These are phyloP conservation scores for Fusarium nelsonii DNA, from an alignment of 2,329 filamentous ascomycete genomes.

Conservation along the genomic window DNA sequence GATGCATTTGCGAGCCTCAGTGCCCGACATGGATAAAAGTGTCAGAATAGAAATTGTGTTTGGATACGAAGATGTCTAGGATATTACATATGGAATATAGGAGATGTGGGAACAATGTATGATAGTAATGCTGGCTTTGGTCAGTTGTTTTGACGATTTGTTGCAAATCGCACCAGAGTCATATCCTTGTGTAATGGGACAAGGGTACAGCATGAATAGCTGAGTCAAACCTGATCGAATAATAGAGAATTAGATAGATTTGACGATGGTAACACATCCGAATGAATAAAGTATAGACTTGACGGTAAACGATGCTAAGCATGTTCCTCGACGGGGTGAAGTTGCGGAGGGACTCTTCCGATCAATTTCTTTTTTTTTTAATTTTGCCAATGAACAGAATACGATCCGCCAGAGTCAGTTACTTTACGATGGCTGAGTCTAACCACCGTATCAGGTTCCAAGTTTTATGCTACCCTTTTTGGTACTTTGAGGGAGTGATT, in stretches of 20 bases:
- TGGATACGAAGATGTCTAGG: constrained; percentile 36
- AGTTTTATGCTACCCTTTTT: not conserved
- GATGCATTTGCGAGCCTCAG: constrained; percentile 84
- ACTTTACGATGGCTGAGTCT: not conserved
- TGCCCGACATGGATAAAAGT: constrained; percentile 64
- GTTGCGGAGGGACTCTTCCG: not conserved
- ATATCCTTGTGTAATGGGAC: not conserved
- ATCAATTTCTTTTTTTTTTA: not conserved
- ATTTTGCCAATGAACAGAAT: not conserved
- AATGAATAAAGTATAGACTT: constrained; percentile 1
- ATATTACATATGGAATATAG: constrained; percentile 42
- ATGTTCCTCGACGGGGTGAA: not conserved
- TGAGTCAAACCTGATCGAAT: not conserved
- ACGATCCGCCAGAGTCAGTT: not conserved
- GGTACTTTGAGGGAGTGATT: not conserved
- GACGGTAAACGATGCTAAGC: not conserved
- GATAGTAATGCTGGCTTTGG: constrained; percentile 47
- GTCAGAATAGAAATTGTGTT: constrained; percentile 34
- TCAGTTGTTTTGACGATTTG: constrained; percentile 16
- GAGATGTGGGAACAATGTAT: constrained; percentile 42
- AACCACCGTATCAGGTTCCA: not conserved
- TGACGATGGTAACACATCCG: not conserved
- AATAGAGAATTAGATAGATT: not conserved
- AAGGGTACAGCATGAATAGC: not conserved
- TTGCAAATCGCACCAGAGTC: not conserved